phyloP scores from a whole-genome alignment of 345 rosid species.

The Populus davidiana region DNA sequence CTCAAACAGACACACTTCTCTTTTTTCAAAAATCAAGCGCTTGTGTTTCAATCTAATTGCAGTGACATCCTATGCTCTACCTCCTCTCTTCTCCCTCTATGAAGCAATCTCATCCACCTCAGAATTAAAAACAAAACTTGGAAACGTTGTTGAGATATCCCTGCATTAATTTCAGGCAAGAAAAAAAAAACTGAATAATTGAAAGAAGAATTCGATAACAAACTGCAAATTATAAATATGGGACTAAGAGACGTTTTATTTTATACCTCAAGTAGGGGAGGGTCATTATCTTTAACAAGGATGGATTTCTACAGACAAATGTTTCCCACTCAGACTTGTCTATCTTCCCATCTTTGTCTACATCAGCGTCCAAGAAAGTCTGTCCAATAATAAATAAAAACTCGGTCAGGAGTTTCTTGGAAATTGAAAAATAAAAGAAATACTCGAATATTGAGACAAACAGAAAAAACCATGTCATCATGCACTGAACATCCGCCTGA shows the following conservation, averaged over 20 bases:
- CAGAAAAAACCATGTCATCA: background rate
- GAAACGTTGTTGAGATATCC: conserved; percentile 94
- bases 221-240: background rate
- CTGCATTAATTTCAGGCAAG: conserved; percentile 40
- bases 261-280: conserved; percentile 85
- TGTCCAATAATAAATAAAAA: conserved; percentile 28
- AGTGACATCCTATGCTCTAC: conserved; percentile 8
- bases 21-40: background rate
- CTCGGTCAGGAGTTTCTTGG: background rate
- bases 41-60: background rate
- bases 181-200: background rate
- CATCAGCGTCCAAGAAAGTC: conserved; percentile 93
- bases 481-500: background rate
- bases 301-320: conserved; percentile 81
- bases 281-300: conserved; percentile 86
- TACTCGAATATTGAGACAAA: background rate
- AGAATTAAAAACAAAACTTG: conserved; percentile 89
- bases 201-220: background rate
- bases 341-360: conserved; percentile 79
- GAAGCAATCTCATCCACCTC: conserved; percentile 91
- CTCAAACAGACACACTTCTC: background rate
- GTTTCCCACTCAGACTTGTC: conserved; percentile 80
- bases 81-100: conserved; percentile 12
- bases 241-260: background rate
- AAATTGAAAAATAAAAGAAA: background rate